Percentiles rank a stretch among this genome's conserved stretches.
Evolutionary conservation across 2,329 filamentous ascomycete species (phyloP).

Genomic region (Curvularia sp.): DNA sequence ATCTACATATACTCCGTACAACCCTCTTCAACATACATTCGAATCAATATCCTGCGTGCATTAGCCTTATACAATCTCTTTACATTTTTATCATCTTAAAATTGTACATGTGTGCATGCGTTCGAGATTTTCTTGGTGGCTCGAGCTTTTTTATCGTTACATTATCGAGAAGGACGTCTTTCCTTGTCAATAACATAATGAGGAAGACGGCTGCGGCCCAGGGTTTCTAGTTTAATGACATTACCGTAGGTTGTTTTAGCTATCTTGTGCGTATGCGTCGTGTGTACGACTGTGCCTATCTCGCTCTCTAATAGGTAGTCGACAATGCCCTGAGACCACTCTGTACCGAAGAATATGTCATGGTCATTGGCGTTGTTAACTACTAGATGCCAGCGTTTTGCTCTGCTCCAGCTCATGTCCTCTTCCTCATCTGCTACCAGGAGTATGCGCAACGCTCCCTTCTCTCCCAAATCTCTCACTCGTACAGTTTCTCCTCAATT

Average conservation of each 20-base stretch:
- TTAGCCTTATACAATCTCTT: too few species aligned
- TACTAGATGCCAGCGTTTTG: conserved; percentile 23
- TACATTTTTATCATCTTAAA: too few species aligned
- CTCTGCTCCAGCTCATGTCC: conserved; percentile 24
- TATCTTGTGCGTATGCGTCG: conserved; percentile 19
- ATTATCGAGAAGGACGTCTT: conserved; percentile 9
- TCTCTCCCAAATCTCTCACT: too few species aligned
- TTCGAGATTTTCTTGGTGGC: too few species aligned
- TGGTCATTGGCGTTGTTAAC: conserved; percentile 20
- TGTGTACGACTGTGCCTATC: conserved; percentile 16
- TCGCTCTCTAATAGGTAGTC: conserved; percentile 23
- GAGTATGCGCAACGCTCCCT: not conserved
- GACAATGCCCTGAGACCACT: conserved; percentile 13
- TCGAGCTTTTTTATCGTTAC: conserved; percentile 6
- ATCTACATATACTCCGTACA: too few species aligned
- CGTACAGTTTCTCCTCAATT: too few species aligned
- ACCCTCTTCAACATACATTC: too few species aligned
- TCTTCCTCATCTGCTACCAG: conserved; percentile 12
- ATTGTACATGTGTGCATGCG: too few species aligned
- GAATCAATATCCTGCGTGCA: too few species aligned
- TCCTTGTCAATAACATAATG: conserved; percentile 12
- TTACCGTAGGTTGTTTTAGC: conserved; percentile 18
- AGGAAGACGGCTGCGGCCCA: conserved; percentile 9
- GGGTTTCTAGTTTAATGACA: conserved; percentile 12
- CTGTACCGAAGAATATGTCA: conserved; percentile 15